These are phyloP conservation scores for Trametes cingulata DNA, from an alignment of 768 basidiomycete species.

Conservation along the genomic window DNA sequence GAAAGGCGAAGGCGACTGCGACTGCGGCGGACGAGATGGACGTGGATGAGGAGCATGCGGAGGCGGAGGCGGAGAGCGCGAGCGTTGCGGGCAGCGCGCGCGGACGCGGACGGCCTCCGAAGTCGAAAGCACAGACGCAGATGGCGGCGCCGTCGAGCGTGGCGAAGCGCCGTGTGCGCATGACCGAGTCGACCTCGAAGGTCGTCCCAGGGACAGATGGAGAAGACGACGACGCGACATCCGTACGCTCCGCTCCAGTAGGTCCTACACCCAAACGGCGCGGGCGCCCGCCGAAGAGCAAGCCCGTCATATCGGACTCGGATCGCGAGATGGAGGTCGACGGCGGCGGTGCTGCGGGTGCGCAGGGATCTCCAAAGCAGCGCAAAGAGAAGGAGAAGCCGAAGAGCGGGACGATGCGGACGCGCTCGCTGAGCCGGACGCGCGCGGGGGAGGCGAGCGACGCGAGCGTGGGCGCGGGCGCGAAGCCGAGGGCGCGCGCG, in stretches of 20 bases:
- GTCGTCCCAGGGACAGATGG: constrained; percentile 20
- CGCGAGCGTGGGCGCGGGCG: constrained; percentile 9
- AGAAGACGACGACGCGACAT: constrained; percentile 18
- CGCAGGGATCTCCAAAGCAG: not conserved
- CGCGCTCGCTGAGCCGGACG: constrained; percentile 26
- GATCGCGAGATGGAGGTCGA: constrained; percentile 23
- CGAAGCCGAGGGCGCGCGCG: constrained; percentile 15
- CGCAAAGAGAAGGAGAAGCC: constrained; percentile 6
- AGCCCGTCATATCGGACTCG: constrained; percentile 23
- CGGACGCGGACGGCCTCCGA: constrained; percentile 22
- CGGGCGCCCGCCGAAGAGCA: constrained; percentile 27
- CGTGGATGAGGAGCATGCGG: constrained; percentile 24
- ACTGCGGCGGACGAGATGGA: constrained; percentile 28
- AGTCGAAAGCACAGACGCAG: constrained; percentile 15
- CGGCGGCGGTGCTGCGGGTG: not conserved
- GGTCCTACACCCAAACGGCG: constrained; percentile 14
- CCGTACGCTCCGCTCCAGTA: constrained; percentile 17
- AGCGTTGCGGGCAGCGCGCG: constrained; percentile 23
- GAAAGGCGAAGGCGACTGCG: constrained; percentile 21
- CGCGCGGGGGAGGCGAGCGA: constrained; percentile 13
- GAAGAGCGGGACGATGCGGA: constrained; percentile 12
- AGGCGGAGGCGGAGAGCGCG: constrained; percentile 17
- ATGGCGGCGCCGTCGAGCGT: constrained; percentile 5
- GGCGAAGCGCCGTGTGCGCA: constrained; percentile 14
- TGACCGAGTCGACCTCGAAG: constrained; percentile 6